These are phyloP conservation scores for Cercis canadensis DNA, from an alignment of 306 rosid species.

Conservation along the genomic window DNA sequence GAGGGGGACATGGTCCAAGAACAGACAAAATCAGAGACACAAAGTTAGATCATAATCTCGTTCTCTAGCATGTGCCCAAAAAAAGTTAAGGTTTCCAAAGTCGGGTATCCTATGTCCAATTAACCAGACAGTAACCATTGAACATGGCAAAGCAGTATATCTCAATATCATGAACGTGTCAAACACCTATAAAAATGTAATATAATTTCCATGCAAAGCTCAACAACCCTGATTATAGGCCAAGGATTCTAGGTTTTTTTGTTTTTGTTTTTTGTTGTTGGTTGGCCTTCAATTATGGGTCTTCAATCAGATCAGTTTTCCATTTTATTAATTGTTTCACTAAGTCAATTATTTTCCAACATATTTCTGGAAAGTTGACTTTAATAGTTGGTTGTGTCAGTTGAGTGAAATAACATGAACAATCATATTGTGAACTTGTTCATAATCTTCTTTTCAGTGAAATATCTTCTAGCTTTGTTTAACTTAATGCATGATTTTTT, in stretches of 20 bases:
- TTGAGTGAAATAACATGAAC: background rate
- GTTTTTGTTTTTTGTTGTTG: no score
- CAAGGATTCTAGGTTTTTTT: conserved; percentile 4
- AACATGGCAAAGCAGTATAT: background rate
- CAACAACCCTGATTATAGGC: background rate
- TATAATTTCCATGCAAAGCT: background rate
- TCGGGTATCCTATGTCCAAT: conserved; percentile 55
- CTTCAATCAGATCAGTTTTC: background rate
- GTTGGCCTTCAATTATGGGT: no score
- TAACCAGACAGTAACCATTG: conserved; percentile 24
- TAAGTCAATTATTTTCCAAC: background rate
- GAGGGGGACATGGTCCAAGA: conserved; percentile 39
- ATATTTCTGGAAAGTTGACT: background rate
- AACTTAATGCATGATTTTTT: background rate
- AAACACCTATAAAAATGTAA: background rate
- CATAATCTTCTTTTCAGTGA: background rate
- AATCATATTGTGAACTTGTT: background rate
- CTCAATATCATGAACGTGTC: background rate
- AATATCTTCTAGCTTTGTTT: background rate
- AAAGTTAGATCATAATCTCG: conserved; percentile 44
- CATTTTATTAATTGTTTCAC: background rate
- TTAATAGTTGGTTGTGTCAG: conserved; percentile 11
- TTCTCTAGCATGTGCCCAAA: conserved; percentile 36
- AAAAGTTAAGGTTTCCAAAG: conserved; percentile 59
- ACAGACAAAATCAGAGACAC: conserved; percentile 48